phyloP scores from a whole-genome alignment of 139 green algal genomes.

The Diplosphaera chodatii region DNA sequence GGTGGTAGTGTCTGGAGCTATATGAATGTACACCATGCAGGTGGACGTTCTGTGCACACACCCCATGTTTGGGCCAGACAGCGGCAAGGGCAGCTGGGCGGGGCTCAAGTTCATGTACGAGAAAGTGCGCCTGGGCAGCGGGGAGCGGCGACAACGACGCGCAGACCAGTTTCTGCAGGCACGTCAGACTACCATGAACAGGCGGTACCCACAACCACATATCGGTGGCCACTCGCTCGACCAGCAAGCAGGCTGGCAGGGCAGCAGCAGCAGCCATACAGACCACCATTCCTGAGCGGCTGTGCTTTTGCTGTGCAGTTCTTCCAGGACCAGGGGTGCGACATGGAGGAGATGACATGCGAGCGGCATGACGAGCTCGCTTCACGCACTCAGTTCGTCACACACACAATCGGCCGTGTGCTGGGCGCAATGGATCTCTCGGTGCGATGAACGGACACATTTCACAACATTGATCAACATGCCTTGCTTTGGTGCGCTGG shows the following conservation, averaged over 20 bases:
- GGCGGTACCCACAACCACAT: too few relatives aligned
- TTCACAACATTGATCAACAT: too few relatives aligned
- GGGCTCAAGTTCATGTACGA: slow-evolving; percentile 88
- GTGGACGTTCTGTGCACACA: slow-evolving; percentile 99
- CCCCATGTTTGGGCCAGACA: slow-evolving; percentile 99
- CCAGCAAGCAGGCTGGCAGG: too few relatives aligned
- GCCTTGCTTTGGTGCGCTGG: too few relatives aligned
- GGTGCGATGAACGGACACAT: too few relatives aligned
- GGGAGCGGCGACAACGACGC: slow-evolving; percentile 18
- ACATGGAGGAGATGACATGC: slow-evolving; percentile 97
- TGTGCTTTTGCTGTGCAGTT: too few relatives aligned
- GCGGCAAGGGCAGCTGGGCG: slow-evolving; percentile 76
- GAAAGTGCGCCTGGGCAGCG: slow-evolving; percentile 55
- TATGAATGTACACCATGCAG: slow-evolving; percentile 24
- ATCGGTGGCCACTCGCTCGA: too few relatives aligned
- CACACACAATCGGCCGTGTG: slow-evolving; percentile 90
- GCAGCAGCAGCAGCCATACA: too few relatives aligned
- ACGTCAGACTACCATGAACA: neutral
- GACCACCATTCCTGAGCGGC: too few relatives aligned
- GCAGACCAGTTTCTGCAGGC: slow-evolving; percentile 26
- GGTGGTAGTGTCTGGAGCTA: too few relatives aligned
- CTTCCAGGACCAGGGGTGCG: slow-evolving; percentile 81
- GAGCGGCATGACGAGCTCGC: slow-evolving; percentile 94
- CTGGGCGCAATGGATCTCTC: slow-evolving; percentile 59
- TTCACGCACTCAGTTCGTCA: slow-evolving; percentile 96